Evolutionary conservation across 495 filamentous ascomycete species (phyloP).

Genomic region (Diplogelasinospora grovesii): DNA sequence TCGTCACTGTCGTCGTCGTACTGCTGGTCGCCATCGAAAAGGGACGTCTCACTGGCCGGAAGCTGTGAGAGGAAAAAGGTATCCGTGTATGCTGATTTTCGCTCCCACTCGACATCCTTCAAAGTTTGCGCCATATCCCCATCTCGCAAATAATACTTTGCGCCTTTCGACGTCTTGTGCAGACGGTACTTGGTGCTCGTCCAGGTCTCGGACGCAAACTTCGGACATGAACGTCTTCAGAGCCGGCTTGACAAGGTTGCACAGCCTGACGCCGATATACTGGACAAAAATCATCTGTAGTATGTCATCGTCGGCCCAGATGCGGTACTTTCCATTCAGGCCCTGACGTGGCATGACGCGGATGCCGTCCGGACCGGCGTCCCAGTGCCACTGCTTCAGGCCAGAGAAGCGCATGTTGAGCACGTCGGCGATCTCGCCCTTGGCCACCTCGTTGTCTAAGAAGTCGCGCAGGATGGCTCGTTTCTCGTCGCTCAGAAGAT

Average conservation of each 20-base stretch:
- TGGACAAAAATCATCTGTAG: conserved; percentile 60
- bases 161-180: conserved; percentile 10
- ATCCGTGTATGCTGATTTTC: conserved; percentile 16
- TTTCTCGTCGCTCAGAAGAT: conserved; percentile 58
- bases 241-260: conserved; percentile 41
- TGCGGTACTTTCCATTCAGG: conserved; percentile 61
- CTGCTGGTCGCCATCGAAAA: conserved; percentile 19
- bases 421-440: conserved; percentile 58
- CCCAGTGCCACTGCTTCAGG: conserved; percentile 57
- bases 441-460: conserved; percentile 46
- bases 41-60: conserved; percentile 38
- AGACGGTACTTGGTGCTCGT: conserved; percentile 9
- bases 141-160: background rate
- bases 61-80: conserved; percentile 41
- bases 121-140: no score
- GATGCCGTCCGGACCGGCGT: conserved; percentile 38
- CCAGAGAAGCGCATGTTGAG: conserved; percentile 60
- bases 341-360: conserved; percentile 55
- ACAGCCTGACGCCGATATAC: conserved; percentile 54
- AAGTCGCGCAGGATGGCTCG: conserved; percentile 53
- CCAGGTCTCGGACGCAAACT: conserved; percentile 18
- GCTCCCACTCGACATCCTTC: conserved; percentile 16
- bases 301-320: conserved; percentile 65
- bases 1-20: conserved; percentile 14
- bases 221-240: conserved; percentile 27